phyloP scores from a whole-genome alignment of 257 asterid species.

The Solanum paucissectum region DNA sequence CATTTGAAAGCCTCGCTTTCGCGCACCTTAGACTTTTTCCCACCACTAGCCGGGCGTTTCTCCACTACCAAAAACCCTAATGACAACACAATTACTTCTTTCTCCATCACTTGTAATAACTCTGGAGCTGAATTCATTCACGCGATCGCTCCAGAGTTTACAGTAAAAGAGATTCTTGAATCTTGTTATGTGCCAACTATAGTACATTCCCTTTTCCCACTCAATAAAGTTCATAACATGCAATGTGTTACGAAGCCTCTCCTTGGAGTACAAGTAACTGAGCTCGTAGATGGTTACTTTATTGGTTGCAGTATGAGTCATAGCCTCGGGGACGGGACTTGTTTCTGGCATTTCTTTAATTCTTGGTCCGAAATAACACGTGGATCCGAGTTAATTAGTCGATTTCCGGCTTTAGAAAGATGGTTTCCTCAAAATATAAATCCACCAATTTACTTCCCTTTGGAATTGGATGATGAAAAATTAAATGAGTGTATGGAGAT shows the following conservation, averaged over 20 bases:
- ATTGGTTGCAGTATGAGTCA: constrained; percentile 30
- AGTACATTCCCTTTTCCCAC: constrained; percentile 19
- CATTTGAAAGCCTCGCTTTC: constrained; percentile 9
- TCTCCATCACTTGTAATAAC: not conserved
- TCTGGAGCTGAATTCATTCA: constrained; percentile 3
- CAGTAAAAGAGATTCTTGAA: constrained; percentile 9
- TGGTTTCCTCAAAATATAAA: constrained; percentile 6
- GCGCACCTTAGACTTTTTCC: constrained; percentile 27
- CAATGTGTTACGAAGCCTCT: constrained; percentile 24
- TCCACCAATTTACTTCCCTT: not conserved
- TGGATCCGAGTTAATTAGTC: constrained; percentile 14
- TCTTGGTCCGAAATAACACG: constrained; percentile 36
- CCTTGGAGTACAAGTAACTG: constrained; percentile 30
- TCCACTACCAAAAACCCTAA: not conserved
- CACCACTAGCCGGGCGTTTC: constrained; percentile 43
- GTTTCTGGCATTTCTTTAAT: constrained; percentile 41
- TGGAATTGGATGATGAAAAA: constrained; percentile 4
- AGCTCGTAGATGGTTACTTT: constrained; percentile 33
- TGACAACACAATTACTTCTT: not conserved
- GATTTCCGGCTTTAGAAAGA: constrained; percentile 7
- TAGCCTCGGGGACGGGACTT: constrained; percentile 15
- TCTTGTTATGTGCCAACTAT: constrained; percentile 7
- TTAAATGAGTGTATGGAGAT: too few species aligned
- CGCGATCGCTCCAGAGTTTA: not conserved
- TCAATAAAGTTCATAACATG: constrained; percentile 4